Evolutionary conservation across 2,329 filamentous ascomycete genomes (phyloP).

Genomic region (Lasiodiplodia gonubiensis): DNA sequence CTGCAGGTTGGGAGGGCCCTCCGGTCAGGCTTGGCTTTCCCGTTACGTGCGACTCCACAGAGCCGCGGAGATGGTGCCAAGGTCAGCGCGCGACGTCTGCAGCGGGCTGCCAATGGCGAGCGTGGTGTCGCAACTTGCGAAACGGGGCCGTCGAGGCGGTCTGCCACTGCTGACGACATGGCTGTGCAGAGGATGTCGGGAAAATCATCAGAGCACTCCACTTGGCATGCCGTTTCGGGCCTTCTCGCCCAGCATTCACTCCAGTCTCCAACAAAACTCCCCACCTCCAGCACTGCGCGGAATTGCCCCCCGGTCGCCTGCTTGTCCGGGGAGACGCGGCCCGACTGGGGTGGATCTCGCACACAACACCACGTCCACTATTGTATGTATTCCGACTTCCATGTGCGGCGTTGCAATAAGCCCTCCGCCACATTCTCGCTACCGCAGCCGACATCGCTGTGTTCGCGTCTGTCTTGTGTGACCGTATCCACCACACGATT

Average conservation of each 20-base stretch:
- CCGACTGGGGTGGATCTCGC: conserved; percentile 23
- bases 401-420: conserved; percentile 11
- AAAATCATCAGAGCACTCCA: conserved; percentile 24
- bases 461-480: conserved; percentile 5
- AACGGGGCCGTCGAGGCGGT: conserved; percentile 24
- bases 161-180: conserved; percentile 26
- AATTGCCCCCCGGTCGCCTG: conserved; percentile 2
- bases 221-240: conserved; percentile 14
- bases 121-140: conserved; percentile 18
- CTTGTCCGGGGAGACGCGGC: conserved; percentile 21
- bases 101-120: conserved; percentile 8
- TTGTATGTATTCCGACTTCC: not conserved
- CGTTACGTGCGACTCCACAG: conserved; percentile 18
- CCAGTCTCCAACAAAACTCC: conserved; percentile 10
- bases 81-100: not conserved
- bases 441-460: conserved; percentile 14
- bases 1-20: not conserved
- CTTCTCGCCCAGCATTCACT: conserved; percentile 18
- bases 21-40: conserved; percentile 8
- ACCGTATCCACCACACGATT: not conserved
- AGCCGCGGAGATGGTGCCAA: conserved; percentile 18
- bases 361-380: conserved; percentile 11
- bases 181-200: conserved; percentile 3
- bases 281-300: conserved; percentile 14
- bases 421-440: conserved; percentile 9